phyloP scores from a whole-genome alignment of 192 early-diverging fungal species.

The Coemansia guatemalensis region DNA sequence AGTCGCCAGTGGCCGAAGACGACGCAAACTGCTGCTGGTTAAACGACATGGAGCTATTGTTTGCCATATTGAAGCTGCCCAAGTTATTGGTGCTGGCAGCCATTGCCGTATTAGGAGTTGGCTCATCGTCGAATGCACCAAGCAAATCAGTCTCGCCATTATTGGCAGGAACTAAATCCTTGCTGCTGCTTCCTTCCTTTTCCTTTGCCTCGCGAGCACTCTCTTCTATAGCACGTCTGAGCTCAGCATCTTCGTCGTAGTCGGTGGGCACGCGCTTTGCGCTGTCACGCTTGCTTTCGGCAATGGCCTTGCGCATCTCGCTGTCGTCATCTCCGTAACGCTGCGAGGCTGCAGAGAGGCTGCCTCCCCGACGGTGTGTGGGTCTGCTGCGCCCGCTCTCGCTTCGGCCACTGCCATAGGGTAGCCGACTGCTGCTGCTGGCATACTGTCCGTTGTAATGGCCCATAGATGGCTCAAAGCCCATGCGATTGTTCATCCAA shows the following conservation, averaged over 20 bases:
- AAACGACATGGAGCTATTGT: constrained; percentile 15
- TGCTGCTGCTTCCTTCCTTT: constrained; percentile 14
- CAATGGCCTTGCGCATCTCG: constrained; percentile 79
- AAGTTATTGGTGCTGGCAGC: constrained; percentile 29
- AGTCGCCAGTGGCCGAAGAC: constrained; percentile 25
- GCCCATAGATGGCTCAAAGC: constrained; percentile 25
- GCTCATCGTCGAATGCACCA: constrained; percentile 41
- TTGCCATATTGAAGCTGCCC: constrained; percentile 9
- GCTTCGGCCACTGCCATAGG: constrained; percentile 12
- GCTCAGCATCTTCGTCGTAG: constrained; percentile 66
- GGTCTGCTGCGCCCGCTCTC: constrained; percentile 9
- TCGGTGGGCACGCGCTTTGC: constrained; percentile 42
- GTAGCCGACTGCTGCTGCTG: constrained; percentile 44
- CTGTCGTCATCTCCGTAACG: constrained; percentile 69
- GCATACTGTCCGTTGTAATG: constrained; percentile 27
- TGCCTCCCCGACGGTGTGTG: constrained; percentile 31
- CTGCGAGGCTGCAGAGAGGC: constrained; percentile 21
- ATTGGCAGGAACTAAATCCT: background rate
- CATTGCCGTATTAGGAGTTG: constrained; percentile 14
- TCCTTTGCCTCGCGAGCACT: constrained; percentile 67
- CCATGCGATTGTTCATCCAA: constrained; percentile 66
- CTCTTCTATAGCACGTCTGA: constrained; percentile 83
- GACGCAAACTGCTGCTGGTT: constrained; percentile 39
- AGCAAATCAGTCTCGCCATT: constrained; percentile 38
- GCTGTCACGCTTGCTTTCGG: constrained; percentile 75